Base-by-base conservation (phyloP, 768 basidiomycete genomes). In the Pleurotus ostreatus region DNA sequence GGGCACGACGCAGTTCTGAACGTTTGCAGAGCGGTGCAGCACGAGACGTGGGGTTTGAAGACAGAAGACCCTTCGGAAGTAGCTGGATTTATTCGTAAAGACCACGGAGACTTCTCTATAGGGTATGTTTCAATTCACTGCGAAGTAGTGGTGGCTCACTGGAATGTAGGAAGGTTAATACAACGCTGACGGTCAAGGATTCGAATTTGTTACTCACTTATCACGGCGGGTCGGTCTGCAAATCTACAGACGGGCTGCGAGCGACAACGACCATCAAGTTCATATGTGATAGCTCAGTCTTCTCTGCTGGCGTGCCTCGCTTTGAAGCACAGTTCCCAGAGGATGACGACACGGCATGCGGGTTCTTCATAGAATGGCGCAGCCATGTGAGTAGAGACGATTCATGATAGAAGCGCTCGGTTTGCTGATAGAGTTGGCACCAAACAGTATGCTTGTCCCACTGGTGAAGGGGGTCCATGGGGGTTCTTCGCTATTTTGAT, bases 321-420 rank as follows among this genome's bases (percentile, higher is more conserved):
- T 75, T 94, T 3, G 68, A 92, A 2, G 85, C 82, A 1, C 83
- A 88, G 48, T 79, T 92, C 20, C 89, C 89, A 4, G 82, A 83
- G 6, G 78, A 81, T 30, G 83, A 87, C 34, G 80, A 85, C 7
- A 65, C 65, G 23, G 83, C 82, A n/a, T 95, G 93, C 67, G 80
- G 84, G 11, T 94, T 86, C 66, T 81, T 88, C 57, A 70, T 95
- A 39, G 91, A 94, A 72, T 95, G 93, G 93, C 75, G 79, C 55
- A 93, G 89, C 4, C 84, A 83, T 62, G 92, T 93, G 61, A 63
- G 81, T 68, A 5, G 25, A 20, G 23, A n/a, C 26, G 44, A 7
- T 44, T 23, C 40, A 26, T 44, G n/a, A 44, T 22, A 9, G 41
- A 44, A 22, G n/a, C 41, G n/a, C 41, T 20, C 13, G 9, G 41